These are phyloP conservation scores for Pestalotiopsis sp. DNA, from an alignment of 2,329 filamentous ascomycete species.

Conservation along the genomic window DNA sequence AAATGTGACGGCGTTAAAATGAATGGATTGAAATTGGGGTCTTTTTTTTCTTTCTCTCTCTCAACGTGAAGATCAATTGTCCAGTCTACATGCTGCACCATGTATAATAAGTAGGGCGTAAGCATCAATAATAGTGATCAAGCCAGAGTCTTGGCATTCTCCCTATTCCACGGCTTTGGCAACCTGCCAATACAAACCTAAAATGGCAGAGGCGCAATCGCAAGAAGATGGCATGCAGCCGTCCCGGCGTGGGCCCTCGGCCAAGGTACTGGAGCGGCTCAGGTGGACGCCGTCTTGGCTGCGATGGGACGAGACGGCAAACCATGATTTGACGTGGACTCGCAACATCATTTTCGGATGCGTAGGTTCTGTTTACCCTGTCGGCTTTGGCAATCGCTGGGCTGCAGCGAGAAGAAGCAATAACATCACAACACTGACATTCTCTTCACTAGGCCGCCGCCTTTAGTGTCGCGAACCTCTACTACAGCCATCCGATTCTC, in stretches of 20 bases:
- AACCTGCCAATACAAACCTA: too few species aligned
- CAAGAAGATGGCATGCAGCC: background rate
- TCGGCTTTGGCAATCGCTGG: background rate
- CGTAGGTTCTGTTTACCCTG: constrained; percentile 25
- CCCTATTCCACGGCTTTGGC: background rate
- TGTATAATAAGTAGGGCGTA: background rate
- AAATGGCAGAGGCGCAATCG: background rate
- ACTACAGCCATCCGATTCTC: constrained; percentile 80
- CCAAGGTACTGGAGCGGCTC: background rate
- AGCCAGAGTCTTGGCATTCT: background rate
- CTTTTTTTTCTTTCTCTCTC: background rate
- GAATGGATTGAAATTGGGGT: background rate
- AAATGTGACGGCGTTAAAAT: background rate
- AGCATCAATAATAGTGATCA: background rate
- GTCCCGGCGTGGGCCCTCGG: background rate
- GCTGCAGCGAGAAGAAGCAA: background rate
- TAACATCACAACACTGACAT: background rate
- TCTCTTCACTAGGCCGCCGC: constrained; percentile 46
- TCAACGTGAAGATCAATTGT: background rate
- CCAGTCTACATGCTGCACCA: background rate
- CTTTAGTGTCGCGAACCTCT: constrained; percentile 78
- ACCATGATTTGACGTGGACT: constrained; percentile 28
- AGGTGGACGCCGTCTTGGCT: constrained; percentile 27
- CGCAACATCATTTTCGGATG: constrained; percentile 30
- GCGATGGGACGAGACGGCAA: constrained; percentile 22